A percentile compares a stretch with the other conserved stretches of the same genome.
Conservation (phyloP, 768 basidiomycete genomes). For the Leccinum sublutescens region DNA sequence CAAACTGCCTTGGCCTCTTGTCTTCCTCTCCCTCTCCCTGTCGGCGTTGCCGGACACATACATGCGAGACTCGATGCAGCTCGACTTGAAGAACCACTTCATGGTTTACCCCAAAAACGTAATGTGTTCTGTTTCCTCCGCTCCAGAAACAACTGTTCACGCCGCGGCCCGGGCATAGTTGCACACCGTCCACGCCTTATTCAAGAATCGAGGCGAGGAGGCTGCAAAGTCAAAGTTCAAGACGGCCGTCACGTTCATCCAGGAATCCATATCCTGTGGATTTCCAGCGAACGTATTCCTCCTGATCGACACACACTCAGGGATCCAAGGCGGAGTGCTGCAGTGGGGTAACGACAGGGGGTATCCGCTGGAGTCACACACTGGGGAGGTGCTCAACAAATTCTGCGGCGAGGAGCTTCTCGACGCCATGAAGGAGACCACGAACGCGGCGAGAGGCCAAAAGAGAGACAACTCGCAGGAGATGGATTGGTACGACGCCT, state of each 20-base stretch:
- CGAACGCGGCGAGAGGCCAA: not conserved
- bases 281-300: not conserved
- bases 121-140: not conserved
- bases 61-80: not conserved
- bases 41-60: not conserved
- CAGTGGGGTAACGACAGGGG: not conserved
- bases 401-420: not conserved
- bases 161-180: not conserved
- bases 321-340: not conserved
- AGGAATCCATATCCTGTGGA: not conserved
- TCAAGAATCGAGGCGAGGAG: not conserved
- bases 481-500: not conserved
- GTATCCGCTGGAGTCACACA: not conserved
- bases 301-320: not conserved
- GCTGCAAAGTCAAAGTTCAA: not conserved
- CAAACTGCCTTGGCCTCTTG: not conserved
- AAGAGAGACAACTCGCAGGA: not conserved
- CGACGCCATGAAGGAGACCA: not conserved
- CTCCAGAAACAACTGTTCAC: not conserved
- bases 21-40: not conserved
- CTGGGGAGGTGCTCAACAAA: not conserved
- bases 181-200: not conserved
- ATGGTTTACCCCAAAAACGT: not conserved
- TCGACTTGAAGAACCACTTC: not conserved
- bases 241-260: not conserved